phyloP scores from a whole-genome alignment of 2,329 filamentous ascomycete species.

The Arthrobotrys iridis region DNA sequence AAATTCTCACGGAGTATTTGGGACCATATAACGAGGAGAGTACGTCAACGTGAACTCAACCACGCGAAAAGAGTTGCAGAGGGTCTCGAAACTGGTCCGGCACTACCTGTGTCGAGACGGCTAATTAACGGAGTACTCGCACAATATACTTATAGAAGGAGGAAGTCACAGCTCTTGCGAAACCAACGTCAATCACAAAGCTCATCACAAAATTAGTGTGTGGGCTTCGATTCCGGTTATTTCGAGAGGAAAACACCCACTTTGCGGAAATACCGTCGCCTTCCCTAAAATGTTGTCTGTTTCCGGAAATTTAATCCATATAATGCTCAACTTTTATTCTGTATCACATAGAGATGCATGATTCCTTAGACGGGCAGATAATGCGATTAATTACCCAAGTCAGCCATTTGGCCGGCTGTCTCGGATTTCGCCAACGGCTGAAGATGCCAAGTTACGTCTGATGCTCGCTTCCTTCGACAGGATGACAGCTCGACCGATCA shows the following conservation, averaged over 20 bases:
- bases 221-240: no score
- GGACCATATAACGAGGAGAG: not conserved
- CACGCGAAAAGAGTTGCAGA: no score
- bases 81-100: no score
- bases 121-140: not conserved
- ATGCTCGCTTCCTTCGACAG: not conserved
- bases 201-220: no score
- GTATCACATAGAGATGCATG: not conserved
- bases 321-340: no score
- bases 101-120: no score
- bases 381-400: not conserved
- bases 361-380: not conserved
- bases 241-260: no score
- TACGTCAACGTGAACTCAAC: not conserved
- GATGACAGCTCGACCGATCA: not conserved
- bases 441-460: not conserved
- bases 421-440: slow-evolving; percentile 20
- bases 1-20: not conserved
- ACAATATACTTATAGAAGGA: not conserved
- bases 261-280: no score
- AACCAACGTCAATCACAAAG: no score
- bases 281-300: no score
- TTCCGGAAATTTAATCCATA: no score
- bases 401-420: not conserved
- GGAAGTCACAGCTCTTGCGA: no score